phyloP scores from a whole-genome alignment of 257 asterid genomes.

The Solanum medicagineum region DNA sequence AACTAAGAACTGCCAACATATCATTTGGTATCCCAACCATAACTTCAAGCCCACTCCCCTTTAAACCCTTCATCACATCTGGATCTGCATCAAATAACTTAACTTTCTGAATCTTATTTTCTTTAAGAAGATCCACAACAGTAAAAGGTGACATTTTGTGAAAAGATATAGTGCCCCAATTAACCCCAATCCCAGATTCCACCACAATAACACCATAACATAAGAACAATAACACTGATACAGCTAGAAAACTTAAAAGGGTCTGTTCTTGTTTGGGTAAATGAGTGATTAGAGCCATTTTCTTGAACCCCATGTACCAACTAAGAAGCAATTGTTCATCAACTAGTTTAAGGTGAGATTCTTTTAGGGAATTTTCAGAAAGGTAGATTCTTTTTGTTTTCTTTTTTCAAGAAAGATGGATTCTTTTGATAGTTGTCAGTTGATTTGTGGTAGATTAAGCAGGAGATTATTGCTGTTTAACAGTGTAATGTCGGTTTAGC shows the following conservation, averaged over 20 bases:
- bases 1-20: conserved; percentile 40
- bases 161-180: conserved; percentile 76
- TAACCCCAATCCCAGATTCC: conserved; percentile 75
- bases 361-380: background rate
- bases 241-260: background rate
- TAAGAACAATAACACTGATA: background rate
- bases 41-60: conserved; percentile 80
- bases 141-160: conserved; percentile 65
- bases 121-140: conserved; percentile 72
- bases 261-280: background rate
- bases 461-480: background rate
- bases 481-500: background rate
- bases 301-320: background rate
- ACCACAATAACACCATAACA: conserved; percentile 9
- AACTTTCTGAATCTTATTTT: conserved; percentile 58
- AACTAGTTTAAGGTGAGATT: background rate
- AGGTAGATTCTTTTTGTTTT: background rate
- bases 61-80: conserved; percentile 36
- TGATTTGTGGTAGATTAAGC: background rate
- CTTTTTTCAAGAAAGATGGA: background rate
- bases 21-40: conserved; percentile 92
- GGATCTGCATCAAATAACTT: conserved; percentile 88
- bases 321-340: background rate
- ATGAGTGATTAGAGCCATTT: background rate
- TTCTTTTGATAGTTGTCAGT: background rate